These are phyloP conservation scores for Umbelopsis sp. DNA, from an alignment of 192 early-diverging fungal genomes.

Conservation along the genomic window DNA sequence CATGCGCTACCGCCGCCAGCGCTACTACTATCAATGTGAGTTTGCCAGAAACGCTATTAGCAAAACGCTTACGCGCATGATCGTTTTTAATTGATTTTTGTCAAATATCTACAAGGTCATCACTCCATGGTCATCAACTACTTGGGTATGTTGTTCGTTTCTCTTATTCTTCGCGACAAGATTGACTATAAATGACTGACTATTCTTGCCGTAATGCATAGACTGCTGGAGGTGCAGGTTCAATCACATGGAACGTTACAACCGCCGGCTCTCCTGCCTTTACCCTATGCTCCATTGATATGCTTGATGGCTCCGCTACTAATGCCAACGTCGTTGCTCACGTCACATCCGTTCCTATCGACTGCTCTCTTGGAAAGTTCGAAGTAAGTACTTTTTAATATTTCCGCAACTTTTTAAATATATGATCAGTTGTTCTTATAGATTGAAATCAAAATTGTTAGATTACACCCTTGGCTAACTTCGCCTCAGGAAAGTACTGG, in stretches of 20 bases:
- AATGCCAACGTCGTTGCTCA: constrained; percentile 37
- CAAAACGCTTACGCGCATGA: not conserved
- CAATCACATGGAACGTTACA: constrained; percentile 32
- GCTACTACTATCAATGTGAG: constrained; percentile 30
- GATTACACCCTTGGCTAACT: constrained; percentile 32
- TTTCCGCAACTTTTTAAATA: not conserved
- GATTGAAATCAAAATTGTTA: not conserved
- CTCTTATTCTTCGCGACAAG: not conserved
- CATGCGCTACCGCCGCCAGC: constrained; percentile 12
- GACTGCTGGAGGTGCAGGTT: constrained; percentile 28
- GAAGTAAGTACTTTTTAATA: constrained; percentile 11
- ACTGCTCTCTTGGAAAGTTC: constrained; percentile 21
- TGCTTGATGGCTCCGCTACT: constrained; percentile 28
- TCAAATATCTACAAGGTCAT: constrained; percentile 15
- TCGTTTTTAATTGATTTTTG: not conserved
- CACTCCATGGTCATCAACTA: constrained; percentile 31
- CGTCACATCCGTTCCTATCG: constrained; percentile 24
- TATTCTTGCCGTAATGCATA: not conserved
- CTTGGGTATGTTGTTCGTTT: constrained; percentile 29
- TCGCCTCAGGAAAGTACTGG: constrained; percentile 29
- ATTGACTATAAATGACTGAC: constrained; percentile 3
- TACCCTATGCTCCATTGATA: constrained; percentile 30
- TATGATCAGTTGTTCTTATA: no score
- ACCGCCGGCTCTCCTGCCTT: constrained; percentile 12
- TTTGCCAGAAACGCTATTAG: not conserved